Evolutionary conservation across 106 monocot genomes (phyloP).

Genomic region (Acorus gramineus): DNA sequence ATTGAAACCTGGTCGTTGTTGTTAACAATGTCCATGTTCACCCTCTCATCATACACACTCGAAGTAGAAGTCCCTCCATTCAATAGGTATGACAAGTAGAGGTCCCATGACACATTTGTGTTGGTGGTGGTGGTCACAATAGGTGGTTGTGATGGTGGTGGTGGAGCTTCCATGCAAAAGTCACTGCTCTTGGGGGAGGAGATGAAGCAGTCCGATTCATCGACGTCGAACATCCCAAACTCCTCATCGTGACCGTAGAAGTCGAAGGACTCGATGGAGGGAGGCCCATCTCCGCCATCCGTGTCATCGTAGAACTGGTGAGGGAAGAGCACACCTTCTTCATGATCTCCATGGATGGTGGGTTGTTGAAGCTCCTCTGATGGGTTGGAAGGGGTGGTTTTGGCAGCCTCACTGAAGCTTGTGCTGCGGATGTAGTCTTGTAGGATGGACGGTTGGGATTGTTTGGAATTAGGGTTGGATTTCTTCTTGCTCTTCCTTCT

Average conservation of each 20-base stretch:
- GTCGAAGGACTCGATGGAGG: too few relatives aligned
- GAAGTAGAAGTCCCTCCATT: background rate
- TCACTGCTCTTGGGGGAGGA: too few relatives aligned
- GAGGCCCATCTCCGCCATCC: too few relatives aligned
- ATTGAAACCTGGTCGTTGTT: background rate
- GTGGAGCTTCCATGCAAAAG: background rate
- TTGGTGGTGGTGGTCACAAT: too few relatives aligned
- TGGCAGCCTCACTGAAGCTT: background rate
- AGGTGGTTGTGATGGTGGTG: background rate
- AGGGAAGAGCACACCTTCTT: background rate
- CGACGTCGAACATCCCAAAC: too few relatives aligned
- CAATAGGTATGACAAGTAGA: constrained; percentile 3
- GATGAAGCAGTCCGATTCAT: too few relatives aligned
- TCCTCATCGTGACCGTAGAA: too few relatives aligned
- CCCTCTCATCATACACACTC: background rate
- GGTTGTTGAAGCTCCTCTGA: background rate
- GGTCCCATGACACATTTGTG: constrained; percentile 1
- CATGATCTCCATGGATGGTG: background rate
- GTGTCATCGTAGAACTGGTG: background rate
- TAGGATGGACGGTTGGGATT: constrained; percentile 18
- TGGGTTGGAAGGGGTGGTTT: background rate
- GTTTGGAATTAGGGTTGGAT: background rate
- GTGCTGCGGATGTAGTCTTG: constrained; percentile 59
- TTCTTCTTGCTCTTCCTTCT: constrained; percentile 39
- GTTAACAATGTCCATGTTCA: background rate